Percentiles rank a stretch among this genome's conserved stretches.
Evolutionary conservation across 768 basidiomycete species (phyloP).

Genomic region (Boletellus ananiceps): DNA sequence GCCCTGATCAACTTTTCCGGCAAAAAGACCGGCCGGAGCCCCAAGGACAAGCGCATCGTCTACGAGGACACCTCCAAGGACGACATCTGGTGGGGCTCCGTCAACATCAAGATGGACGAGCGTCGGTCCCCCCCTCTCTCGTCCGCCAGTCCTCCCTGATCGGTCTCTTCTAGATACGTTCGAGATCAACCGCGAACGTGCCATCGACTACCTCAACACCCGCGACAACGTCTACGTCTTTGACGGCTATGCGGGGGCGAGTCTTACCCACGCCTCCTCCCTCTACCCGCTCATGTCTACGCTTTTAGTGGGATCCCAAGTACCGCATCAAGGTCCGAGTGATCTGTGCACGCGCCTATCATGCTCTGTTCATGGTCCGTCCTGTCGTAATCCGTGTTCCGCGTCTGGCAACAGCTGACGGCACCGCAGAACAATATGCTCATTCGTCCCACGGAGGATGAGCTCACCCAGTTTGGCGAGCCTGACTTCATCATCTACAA

Average conservation of each 20-base stretch:
- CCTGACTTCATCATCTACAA: constrained; percentile 99
- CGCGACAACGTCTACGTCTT: constrained; percentile 98
- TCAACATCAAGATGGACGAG: constrained; percentile 99
- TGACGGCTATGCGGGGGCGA: constrained; percentile 87
- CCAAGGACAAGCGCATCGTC: constrained; percentile 99
- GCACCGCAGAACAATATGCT: constrained; percentile 89
- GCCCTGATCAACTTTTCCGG: constrained; percentile 99
- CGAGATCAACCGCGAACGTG: constrained; percentile 97
- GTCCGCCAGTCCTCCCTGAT: not conserved
- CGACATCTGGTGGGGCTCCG: constrained; percentile 98
- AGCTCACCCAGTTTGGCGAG: constrained; percentile 91
- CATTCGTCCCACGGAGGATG: constrained; percentile 94
- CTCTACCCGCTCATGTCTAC: not conserved
- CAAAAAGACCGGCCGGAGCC: constrained; percentile 96
- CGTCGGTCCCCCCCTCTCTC: constrained; percentile 47
- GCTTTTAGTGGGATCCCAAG: constrained; percentile 86
- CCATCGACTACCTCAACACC: constrained; percentile 98
- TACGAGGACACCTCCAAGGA: constrained; percentile 96
- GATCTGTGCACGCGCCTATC: constrained; percentile 96
- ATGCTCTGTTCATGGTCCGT: constrained; percentile 95
- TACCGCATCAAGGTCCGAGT: constrained; percentile 99
- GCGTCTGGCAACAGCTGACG: constrained; percentile 5
- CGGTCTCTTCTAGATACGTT: constrained; percentile 71
- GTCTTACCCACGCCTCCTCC: constrained; percentile 20
- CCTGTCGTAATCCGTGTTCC: constrained; percentile 7